Evolutionary conservation across 2,329 filamentous ascomycete genomes (phyloP), one percentile per base, ranked within the genome.

Genomic region (Aspergillus tubingensis): DNA sequence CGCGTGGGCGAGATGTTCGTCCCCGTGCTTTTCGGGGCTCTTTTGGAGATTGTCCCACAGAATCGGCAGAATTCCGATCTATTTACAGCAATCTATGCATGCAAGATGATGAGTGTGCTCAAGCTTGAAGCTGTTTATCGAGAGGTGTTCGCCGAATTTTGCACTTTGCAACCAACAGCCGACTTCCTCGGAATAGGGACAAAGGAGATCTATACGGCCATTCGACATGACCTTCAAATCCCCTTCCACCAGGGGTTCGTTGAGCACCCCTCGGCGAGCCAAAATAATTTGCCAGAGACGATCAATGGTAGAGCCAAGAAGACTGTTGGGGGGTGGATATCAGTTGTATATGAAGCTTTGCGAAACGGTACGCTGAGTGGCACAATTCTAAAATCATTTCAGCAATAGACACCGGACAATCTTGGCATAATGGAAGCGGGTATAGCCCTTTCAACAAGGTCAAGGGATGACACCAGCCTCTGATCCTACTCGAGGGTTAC

Each of bases 301-400:
- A 19, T 58, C n/a, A 36, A 53, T 27, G 56, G 56, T 3, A 41
- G 56, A 32, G 48, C 3, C 6, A 58, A 58, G 19, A 43, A 39
- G 23, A 53, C 56, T 5, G 41, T 58, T 11, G 56, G 56, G 2
- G 32, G 44, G 1, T 58, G 56, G 56, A 58, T 58, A 6, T 58
- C 56, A n/a, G 25, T 58, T n/a, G 41, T 58, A 7, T 53, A 58
- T 47, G 56, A 58, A 23, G 55, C 55, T 3, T 43, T 57, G 55
- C 55, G 64, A 11, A 27, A 49, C 8, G 41, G 32, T 7, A 49
- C 17, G 10, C 21, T 56, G 43, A 56, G n/a, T 49, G 54, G 43
- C 10, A 32, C 47, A 23, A 10, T 50, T 3, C 47, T 50, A 7
- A 32, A 23, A 8, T 11, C 41, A 13, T 44, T 44, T 13, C 19